phyloP scores from a whole-genome alignment of 176 grass and related monocot species.

The Oryza australiensis region DNA sequence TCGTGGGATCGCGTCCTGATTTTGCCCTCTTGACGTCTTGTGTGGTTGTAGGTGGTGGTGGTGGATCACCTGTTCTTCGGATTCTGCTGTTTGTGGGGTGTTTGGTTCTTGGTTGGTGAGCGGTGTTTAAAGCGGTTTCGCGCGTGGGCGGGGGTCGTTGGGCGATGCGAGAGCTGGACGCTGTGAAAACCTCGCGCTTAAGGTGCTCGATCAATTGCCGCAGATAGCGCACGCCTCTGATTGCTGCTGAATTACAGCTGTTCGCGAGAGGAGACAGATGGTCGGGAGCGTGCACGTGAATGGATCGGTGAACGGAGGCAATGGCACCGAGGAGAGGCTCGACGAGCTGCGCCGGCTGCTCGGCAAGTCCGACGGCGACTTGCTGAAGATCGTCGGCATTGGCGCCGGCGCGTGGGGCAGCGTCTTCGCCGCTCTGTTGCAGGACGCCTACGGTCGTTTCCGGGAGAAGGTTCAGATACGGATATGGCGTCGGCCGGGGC shows the following conservation, averaged over 20 bases:
- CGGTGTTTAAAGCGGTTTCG: slow-evolving; percentile 25
- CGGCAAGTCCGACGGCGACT: slow-evolving; percentile 78
- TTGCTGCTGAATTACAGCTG: background rate
- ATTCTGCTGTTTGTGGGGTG: background rate
- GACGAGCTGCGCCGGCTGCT: slow-evolving; percentile 79
- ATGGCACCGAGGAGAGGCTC: slow-evolving; percentile 68
- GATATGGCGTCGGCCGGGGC: slow-evolving; percentile 77
- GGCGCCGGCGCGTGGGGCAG: slow-evolving; percentile 96
- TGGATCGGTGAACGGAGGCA: slow-evolving; percentile 47
- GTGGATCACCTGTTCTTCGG: slow-evolving; percentile 49
- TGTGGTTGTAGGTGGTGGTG: slow-evolving; percentile 36
- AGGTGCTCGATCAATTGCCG: slow-evolving; percentile 39
- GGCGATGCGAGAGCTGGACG: slow-evolving; percentile 8
- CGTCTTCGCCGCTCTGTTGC: slow-evolving; percentile 86
- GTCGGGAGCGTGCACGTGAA: slow-evolving; percentile 70
- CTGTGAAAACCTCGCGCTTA: slow-evolving; percentile 26
- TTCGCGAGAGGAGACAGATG: slow-evolving; percentile 39
- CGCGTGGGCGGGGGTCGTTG: slow-evolving; percentile 24
- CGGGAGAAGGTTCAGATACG: slow-evolving; percentile 95
- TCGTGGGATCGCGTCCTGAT: background rate
- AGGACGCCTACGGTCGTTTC: slow-evolving; percentile 85
- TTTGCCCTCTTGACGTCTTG: background rate
- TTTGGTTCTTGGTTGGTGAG: slow-evolving; percentile 49
- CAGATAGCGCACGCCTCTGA: background rate
- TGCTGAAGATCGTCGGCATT: slow-evolving; percentile 96